phyloP scores from a whole-genome alignment of 2,329 filamentous ascomycete genomes.

The Claviceps fusiformis region DNA sequence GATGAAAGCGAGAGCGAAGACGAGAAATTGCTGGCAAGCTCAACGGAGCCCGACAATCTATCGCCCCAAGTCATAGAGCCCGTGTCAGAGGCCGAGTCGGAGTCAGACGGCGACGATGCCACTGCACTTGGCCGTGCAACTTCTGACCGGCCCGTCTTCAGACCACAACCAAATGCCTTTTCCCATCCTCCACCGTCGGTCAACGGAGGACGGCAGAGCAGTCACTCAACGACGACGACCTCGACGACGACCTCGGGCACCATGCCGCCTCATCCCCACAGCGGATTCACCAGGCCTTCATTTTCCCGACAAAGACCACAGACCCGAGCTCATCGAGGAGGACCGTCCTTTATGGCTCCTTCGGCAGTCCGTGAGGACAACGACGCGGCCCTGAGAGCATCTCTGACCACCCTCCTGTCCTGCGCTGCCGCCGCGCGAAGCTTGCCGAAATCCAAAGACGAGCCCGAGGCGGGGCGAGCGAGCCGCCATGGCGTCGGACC shows the following conservation, averaged over 20 bases:
- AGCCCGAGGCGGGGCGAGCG: slow-evolving; percentile 22
- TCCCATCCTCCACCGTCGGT: slow-evolving; percentile 57
- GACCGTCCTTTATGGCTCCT: slow-evolving; percentile 55
- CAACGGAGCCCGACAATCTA: slow-evolving; percentile 36
- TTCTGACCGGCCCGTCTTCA: slow-evolving; percentile 47
- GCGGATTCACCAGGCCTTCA: slow-evolving; percentile 36
- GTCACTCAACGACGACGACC: slow-evolving; percentile 29
- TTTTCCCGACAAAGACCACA: slow-evolving; percentile 35
- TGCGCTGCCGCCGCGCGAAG: slow-evolving; percentile 82
- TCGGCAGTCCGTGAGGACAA: slow-evolving; percentile 72
- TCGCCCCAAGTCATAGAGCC: slow-evolving; percentile 23
- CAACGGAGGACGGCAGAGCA: slow-evolving; percentile 27
- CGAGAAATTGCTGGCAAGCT: slow-evolving; percentile 51
- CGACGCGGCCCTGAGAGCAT: slow-evolving; percentile 82
- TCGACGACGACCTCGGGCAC: slow-evolving; percentile 23
- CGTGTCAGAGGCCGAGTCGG: slow-evolving; percentile 35
- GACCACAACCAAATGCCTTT: slow-evolving; percentile 84
- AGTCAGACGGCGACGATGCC: slow-evolving; percentile 56
- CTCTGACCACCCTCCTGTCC: slow-evolving; percentile 89
- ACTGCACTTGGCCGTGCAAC: slow-evolving; percentile 60
- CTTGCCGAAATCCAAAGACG: slow-evolving; percentile 51
- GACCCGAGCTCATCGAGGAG: slow-evolving; percentile 29
- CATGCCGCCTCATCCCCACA: slow-evolving; percentile 34
- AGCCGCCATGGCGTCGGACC: slow-evolving; percentile 27
- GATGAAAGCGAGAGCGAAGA: slow-evolving; percentile 87